These are phyloP conservation scores for Aspergillus funiculosus DNA, from an alignment of 495 filamentous ascomycete genomes.

Conservation along the genomic window DNA sequence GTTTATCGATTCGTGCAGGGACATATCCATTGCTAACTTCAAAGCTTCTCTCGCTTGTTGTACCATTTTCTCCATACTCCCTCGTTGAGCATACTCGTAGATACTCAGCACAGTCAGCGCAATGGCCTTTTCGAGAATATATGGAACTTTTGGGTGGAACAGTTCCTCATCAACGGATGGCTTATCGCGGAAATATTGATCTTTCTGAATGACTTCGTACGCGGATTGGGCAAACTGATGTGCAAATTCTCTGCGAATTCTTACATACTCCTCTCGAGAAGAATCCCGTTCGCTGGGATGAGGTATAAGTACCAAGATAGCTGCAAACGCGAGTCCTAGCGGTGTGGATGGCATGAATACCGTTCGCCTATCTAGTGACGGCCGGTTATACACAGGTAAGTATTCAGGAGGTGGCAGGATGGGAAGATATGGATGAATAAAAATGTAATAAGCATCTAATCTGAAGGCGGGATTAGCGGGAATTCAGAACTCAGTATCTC, in stretches of 20 bases:
- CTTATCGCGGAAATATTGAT: constrained; percentile 15
- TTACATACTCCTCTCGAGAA: constrained; percentile 29
- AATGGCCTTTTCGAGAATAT: constrained; percentile 41
- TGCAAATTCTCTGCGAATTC: constrained; percentile 39
- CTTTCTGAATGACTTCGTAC: constrained; percentile 40
- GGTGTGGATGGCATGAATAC: constrained; percentile 32
- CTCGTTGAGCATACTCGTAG: constrained; percentile 49
- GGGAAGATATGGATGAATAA: constrained; percentile 47
- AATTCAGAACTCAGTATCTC: too few relatives aligned
- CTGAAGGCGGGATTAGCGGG: too few relatives aligned
- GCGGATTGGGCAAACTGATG: constrained; percentile 43
- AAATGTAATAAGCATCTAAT: constrained; percentile 47
- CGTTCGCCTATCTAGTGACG: constrained; percentile 19
- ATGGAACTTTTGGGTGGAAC: constrained; percentile 41
- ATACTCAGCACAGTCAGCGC: constrained; percentile 43
- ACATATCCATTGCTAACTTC: constrained; percentile 37
- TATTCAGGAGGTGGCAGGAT: constrained; percentile 41
- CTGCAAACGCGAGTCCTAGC: constrained; percentile 41
- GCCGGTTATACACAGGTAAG: constrained; percentile 30
- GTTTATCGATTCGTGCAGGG: constrained; percentile 33
- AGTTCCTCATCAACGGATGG: constrained; percentile 27
- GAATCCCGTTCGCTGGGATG: constrained; percentile 35
- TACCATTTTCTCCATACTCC: constrained; percentile 46
- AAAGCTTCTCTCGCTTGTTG: constrained; percentile 43
- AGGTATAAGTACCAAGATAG: constrained; percentile 43